Base-by-base conservation (phyloP, 2,329 filamentous ascomycete genomes). In the Colletotrichum viniferum region DNA sequence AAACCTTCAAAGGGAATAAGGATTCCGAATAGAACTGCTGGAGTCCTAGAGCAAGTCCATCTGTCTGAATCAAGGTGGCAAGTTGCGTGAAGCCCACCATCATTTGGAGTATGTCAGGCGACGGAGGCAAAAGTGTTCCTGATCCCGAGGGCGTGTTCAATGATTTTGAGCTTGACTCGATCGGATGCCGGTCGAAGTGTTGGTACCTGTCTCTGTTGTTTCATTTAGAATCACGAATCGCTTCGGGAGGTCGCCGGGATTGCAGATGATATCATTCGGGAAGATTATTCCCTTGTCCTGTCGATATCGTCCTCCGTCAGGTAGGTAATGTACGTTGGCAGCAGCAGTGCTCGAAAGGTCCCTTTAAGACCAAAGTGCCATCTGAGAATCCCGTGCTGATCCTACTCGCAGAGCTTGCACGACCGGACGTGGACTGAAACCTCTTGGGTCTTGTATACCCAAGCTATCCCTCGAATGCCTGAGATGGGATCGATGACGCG, bases 371-470 rank as follows among this genome's bases (percentile, higher is more conserved):
- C 56, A 34, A 61, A 61, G 28, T 61, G 26, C 56, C 56, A 61
- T 16, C 3, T 26, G 56, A 16, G 56, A 30, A 61, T 28, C 56
- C 56, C 56, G 28, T 61, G 18, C 24, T 14, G 14, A 56, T 61
- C 56, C 56, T 28, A 61, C 24, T 61, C 56, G 56, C 56, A 61
- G 14, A 32, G 14, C 56, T 32, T 30, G 56, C 56, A 61, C 56
- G 56, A 30, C 56, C 56, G 13, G 56, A 61, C 4, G 21, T 28
- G 30, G 28, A 9, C 16, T 5, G 56, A 21, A 28, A 21, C 56
- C 30, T 21, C 28, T 16, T 21, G 56, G 16, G 14, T 14, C 24
- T 32, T 30, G 56, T 61, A 61, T 26, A 34, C 18, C 24, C 3
- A 32, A 16, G 56, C 56, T 16, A 61, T 3, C 28, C 26, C 16